Conservation (phyloP, 257 asterid genomes). For the Ocimum tenuiflorum region DNA sequence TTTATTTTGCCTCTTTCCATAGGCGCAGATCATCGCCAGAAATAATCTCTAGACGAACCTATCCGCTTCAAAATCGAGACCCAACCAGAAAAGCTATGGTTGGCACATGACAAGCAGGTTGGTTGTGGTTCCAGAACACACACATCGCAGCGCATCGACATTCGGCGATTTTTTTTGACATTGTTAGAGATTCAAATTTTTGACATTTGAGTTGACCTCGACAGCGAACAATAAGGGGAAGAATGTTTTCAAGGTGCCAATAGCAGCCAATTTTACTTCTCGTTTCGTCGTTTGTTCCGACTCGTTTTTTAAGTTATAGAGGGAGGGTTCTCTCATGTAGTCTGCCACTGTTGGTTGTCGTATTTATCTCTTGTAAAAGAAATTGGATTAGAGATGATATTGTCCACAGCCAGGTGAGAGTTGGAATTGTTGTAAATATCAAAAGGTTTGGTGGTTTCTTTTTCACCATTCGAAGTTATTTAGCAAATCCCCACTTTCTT, state of each 20-base stretch:
- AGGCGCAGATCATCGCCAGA: conserved; percentile 47
- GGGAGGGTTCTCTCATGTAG: conserved; percentile 16
- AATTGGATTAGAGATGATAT: conserved; percentile 7
- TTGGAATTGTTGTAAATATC: conserved; percentile 33
- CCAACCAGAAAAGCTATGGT: conserved; percentile 17
- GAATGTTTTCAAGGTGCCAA: conserved; percentile 18
- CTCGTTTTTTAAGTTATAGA: conserved; percentile 9
- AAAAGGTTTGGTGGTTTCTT: conserved; percentile 5
- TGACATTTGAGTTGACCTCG: conserved; percentile 32
- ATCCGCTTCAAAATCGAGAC: conserved; percentile 15
- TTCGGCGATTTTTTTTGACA: conserved; percentile 27
- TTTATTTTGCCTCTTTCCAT: conserved; percentile 13
- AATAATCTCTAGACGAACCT: conserved; percentile 24
- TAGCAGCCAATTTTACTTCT: conserved; percentile 31
- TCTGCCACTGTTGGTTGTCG: conserved; percentile 7
- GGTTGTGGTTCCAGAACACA: conserved; percentile 22
- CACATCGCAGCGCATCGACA: conserved; percentile 11
- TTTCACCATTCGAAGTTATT: neutral
- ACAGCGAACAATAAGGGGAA: conserved; percentile 29
- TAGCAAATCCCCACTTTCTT: no score
- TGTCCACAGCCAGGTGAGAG: conserved; percentile 23
- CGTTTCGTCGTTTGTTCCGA: neutral
- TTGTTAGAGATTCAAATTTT: conserved; percentile 40
- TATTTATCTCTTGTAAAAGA: conserved; percentile 11
- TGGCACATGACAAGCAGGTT: conserved; percentile 15